These are phyloP conservation scores for Stereum hirsutum DNA, from an alignment of 1,284 basidiomycete species.

Conservation along the genomic window DNA sequence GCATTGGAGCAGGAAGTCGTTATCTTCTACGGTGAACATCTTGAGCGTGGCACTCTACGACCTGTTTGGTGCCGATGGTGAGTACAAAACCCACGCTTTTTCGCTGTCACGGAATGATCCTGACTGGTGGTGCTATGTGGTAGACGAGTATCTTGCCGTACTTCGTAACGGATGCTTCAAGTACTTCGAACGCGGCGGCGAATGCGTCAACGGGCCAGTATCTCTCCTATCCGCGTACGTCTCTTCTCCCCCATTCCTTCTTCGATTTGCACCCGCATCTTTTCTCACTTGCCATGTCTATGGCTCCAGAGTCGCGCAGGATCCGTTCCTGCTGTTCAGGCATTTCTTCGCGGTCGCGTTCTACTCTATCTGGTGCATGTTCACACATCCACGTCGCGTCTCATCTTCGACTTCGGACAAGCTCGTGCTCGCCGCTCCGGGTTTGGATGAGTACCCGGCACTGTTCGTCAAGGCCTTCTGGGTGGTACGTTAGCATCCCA, in stretches of 20 bases:
- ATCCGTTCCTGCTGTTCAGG: slow-evolving; percentile 70
- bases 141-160: slow-evolving; percentile 74
- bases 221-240: slow-evolving; percentile 76
- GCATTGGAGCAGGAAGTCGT: slow-evolving; percentile 81
- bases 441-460: slow-evolving; percentile 49
- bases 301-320: slow-evolving; percentile 56
- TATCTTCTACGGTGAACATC: slow-evolving; percentile 83
- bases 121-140: slow-evolving; percentile 6
- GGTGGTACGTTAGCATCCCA: slow-evolving; percentile 40
- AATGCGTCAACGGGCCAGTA: slow-evolving; percentile 85
- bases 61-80: slow-evolving; percentile 85
- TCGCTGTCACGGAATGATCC: slow-evolving; percentile 1
- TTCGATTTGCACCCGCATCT: background rate
- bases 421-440: slow-evolving; percentile 27
- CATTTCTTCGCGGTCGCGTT: slow-evolving; percentile 97
- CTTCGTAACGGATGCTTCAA: slow-evolving; percentile 93
- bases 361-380: slow-evolving; percentile 85
- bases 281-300: slow-evolving; percentile 2
- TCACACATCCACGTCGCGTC: slow-evolving; percentile 52
- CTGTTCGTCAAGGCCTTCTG: slow-evolving; percentile 42
- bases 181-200: slow-evolving; percentile 93
- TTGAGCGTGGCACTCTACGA: slow-evolving; percentile 88
- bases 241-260: background rate
- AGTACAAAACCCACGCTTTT: slow-evolving; percentile 18
- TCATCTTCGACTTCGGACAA: slow-evolving; percentile 21